Evolutionary conservation across 768 basidiomycete genomes (phyloP), one percentile per base, ranked within the genome.

Genomic region (Mycena crocata): DNA sequence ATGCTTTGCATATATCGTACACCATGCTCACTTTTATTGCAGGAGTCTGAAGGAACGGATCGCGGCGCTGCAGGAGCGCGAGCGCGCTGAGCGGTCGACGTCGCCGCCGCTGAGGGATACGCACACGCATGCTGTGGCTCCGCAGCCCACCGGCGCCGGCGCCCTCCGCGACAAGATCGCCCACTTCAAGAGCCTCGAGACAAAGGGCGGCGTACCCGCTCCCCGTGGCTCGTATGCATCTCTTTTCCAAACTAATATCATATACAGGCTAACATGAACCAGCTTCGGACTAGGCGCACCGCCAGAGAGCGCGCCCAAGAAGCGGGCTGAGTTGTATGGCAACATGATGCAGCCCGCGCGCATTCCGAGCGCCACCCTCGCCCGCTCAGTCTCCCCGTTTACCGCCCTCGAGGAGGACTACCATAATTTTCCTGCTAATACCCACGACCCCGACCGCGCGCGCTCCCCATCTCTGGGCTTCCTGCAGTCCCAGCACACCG

Each of bases 1-100:
- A 17, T 37, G 35, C 35, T 37, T 15, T 9, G 9, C 35, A n/a
- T n/a, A n/a, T n/a, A n/a, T n/a, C n/a, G n/a, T n/a, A n/a, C n/a
- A n/a, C n/a, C n/a, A n/a, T 37, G 17, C 35, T 37, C 35, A 37
- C 35, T 37, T 42, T 24, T 46, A 45, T 30, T 21, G 13, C 34
- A 70, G 64, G 68, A 92, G 90, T 75, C 86, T 94, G 74, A 93
- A 90, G 78, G 93, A 94, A 71, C 90, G 93, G 58, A 94, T 94
- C 68, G 93, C 93, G 21, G 92, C 92, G 30, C 81, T 94, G 52
- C 88, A 94, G 75, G 92, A 92, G 70, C 85, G 86, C 57, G 83
- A 81, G 75, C 76, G 73, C 14, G 69, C 67, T n/a, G 61, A 71
- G 32, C 72, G 54, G 64, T 77, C 71, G 57, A 68, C 60, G 35